Conservation (phyloP, 2,329 filamentous ascomycete species). For the Botrytis medusae region DNA sequence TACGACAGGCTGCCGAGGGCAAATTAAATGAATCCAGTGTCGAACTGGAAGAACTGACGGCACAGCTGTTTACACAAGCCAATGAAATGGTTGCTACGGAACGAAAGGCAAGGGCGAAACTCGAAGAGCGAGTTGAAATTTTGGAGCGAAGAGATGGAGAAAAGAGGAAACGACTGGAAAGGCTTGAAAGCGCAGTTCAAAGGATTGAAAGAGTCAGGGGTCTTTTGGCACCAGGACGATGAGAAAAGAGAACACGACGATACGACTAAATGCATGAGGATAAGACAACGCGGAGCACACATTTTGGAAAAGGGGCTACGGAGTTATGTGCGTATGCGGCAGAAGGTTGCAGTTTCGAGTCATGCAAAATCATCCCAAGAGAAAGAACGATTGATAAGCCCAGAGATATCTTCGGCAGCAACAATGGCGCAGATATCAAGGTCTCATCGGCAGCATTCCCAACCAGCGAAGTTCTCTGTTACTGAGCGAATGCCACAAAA, state of each 20-base stretch:
- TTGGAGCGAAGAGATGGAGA: conserved; percentile 70
- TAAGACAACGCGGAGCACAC: conserved; percentile 17
- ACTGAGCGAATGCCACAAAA: neutral
- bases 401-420: neutral
- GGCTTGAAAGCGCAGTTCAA: conserved; percentile 67
- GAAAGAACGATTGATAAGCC: neutral
- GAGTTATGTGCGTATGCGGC: conserved; percentile 30
- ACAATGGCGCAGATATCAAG: neutral
- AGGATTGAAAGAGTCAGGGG: conserved; percentile 70
- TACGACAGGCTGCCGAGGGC: conserved; percentile 68
- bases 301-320: conserved; percentile 25
- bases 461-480: neutral
- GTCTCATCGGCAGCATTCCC: neutral
- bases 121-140: conserved; percentile 68
- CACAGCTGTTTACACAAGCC: conserved; percentile 74
- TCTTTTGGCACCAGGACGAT: conserved; percentile 48
- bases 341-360: conserved; percentile 8
- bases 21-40: conserved; percentile 63
- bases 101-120: conserved; percentile 65
- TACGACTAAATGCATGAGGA: conserved; percentile 5
- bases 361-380: neutral
- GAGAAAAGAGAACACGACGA: conserved; percentile 21
- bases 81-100: conserved; percentile 86
- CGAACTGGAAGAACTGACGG: conserved; percentile 78
- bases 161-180: conserved; percentile 66